A percentile compares a stretch with the other conserved stretches of the same genome.
These are phyloP conservation scores for Hypoxylon sp. DNA, from an alignment of 2,329 filamentous ascomycete genomes.

Conservation along the genomic window DNA sequence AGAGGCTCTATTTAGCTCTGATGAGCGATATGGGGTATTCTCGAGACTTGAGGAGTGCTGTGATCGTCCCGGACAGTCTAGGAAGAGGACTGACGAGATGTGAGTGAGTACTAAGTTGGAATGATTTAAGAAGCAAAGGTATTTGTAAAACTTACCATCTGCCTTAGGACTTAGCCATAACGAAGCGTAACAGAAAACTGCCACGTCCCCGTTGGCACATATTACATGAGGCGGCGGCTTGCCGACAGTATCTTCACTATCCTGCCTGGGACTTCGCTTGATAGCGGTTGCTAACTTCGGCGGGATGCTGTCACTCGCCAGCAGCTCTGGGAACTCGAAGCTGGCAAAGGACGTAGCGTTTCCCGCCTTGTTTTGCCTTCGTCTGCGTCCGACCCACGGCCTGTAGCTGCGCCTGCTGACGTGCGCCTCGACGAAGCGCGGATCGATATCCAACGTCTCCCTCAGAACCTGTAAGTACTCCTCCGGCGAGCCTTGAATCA, in stretches of 20 bases:
- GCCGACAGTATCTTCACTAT: slow-evolving; percentile 25
- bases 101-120: not conserved
- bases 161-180: slow-evolving; percentile 49
- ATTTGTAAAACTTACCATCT: slow-evolving; percentile 34
- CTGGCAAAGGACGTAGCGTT: slow-evolving; percentile 29
- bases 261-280: not conserved
- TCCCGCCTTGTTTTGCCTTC: slow-evolving; percentile 1
- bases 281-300: not conserved
- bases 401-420: slow-evolving; percentile 45
- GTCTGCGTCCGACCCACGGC: slow-evolving; percentile 23
- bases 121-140: not conserved
- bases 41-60: slow-evolving; percentile 29
- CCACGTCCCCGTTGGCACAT: slow-evolving; percentile 40
- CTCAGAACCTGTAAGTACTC: slow-evolving; percentile 44
- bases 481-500: slow-evolving; percentile 44
- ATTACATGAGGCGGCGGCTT: slow-evolving; percentile 37
- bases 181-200: slow-evolving; percentile 52
- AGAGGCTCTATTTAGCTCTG: not conserved
- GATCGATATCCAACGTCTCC: slow-evolving; percentile 45
- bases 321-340: slow-evolving; percentile 51
- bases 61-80: slow-evolving; percentile 49
- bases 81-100: slow-evolving; percentile 47
- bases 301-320: slow-evolving; percentile 9
- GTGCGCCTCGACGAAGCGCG: slow-evolving; percentile 51
- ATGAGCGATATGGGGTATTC: slow-evolving; percentile 36